phyloP scores from a whole-genome alignment of 1,139 yeast genomes.

The Eremothecium sinecaudum region DNA sequence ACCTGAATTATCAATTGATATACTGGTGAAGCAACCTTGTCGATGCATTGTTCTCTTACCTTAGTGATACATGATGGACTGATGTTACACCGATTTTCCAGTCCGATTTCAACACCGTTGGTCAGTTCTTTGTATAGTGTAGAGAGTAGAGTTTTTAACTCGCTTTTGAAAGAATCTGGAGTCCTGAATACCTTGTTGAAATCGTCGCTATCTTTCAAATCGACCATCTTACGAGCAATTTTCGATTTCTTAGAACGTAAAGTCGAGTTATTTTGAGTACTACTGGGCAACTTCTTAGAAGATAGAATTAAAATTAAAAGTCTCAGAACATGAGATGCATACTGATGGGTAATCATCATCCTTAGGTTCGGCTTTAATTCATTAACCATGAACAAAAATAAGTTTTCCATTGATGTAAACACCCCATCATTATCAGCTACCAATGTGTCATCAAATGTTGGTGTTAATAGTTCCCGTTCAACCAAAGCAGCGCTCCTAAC shows the following conservation, averaged over 20 bases:
- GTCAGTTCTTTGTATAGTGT: constrained; percentile 37
- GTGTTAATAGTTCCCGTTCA: constrained; percentile 54
- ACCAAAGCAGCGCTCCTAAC: constrained; percentile 67
- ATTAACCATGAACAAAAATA: constrained; percentile 53
- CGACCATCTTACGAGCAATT: constrained; percentile 88
- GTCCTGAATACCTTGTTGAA: constrained; percentile 59
- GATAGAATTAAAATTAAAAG: constrained; percentile 60
- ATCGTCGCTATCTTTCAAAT: constrained; percentile 67
- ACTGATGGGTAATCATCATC: constrained; percentile 60
- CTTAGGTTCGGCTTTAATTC: constrained; percentile 56
- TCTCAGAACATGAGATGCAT: constrained; percentile 83
- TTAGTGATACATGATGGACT: constrained; percentile 29
- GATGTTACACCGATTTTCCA: constrained; percentile 22
- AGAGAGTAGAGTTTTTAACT: constrained; percentile 40
- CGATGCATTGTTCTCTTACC: constrained; percentile 66
- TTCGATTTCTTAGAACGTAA: constrained; percentile 80
- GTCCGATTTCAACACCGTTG: constrained; percentile 17
- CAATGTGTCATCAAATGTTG: constrained; percentile 29
- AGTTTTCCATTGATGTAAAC: constrained; percentile 48
- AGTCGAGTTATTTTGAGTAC: constrained; percentile 62
- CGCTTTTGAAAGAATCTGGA: constrained; percentile 63
- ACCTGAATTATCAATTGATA: constrained; percentile 68
- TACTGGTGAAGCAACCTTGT: constrained; percentile 81
- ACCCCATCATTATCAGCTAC: constrained; percentile 35
- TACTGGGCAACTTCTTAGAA: constrained; percentile 73